Percentiles rank a stretch among this genome's conserved stretches.
These are phyloP conservation scores for Termitomyces sp. DNA, from an alignment of 768 basidiomycete genomes.

Conservation along the genomic window DNA sequence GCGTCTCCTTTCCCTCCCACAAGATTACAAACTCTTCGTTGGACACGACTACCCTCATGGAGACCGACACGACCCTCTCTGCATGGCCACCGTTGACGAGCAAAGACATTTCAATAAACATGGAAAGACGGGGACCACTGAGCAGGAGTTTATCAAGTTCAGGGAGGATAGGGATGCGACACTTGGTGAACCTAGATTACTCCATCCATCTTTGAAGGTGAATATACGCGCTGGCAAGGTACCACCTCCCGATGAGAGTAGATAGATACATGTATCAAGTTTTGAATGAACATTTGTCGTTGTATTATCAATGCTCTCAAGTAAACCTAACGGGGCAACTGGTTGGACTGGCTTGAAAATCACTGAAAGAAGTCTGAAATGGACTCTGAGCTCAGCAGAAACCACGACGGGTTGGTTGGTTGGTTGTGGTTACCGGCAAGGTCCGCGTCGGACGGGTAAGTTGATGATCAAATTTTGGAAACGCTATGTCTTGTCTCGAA, in stretches of 20 bases:
- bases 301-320: too few relatives aligned
- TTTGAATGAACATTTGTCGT: too few relatives aligned
- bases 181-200: slow-evolving; percentile 28
- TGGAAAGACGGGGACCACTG: slow-evolving; percentile 22
- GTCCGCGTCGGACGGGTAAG: too few relatives aligned
- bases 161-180: slow-evolving; percentile 27
- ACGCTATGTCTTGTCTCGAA: too few relatives aligned
- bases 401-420: too few relatives aligned
- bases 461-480: too few relatives aligned
- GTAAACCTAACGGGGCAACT: too few relatives aligned
- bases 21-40: slow-evolving; percentile 29
- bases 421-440: too few relatives aligned
- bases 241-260: neutral
- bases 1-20: slow-evolving; percentile 29
- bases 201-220: slow-evolving; percentile 34
- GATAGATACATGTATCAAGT: neutral
- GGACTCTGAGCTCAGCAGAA: too few relatives aligned
- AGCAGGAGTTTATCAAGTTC: slow-evolving; percentile 25
- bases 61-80: slow-evolving; percentile 17
- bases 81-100: slow-evolving; percentile 29
- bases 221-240: slow-evolving; percentile 34
- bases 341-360: too few relatives aligned
- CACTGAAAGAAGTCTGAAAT: too few relatives aligned
- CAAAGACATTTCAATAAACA: slow-evolving; percentile 28
- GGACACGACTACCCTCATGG: slow-evolving; percentile 35